Conservation (phyloP, 495 filamentous ascomycete genomes). For the Bombardia bombarda region DNA sequence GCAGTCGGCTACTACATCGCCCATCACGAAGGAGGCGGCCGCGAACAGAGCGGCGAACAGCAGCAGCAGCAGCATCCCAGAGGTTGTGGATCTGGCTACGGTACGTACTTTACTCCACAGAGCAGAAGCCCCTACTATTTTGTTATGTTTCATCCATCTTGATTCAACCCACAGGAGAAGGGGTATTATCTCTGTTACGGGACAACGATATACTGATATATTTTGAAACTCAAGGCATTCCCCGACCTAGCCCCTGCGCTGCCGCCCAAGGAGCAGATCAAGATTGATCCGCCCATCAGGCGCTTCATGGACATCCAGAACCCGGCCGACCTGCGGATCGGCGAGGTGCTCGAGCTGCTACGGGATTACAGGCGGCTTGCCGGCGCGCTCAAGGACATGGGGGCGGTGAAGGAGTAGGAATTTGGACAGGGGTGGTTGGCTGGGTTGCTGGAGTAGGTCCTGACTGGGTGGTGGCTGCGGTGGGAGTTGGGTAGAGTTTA, state of each 20-base stretch:
- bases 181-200: not conserved
- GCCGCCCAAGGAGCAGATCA: conserved; percentile 42
- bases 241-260: conserved; percentile 48
- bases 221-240: conserved; percentile 40
- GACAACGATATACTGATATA: not conserved
- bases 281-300: conserved; percentile 63
- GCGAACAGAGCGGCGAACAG: not conserved
- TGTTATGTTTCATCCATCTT: no score
- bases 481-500: no score
- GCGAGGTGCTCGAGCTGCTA: conserved; percentile 74
- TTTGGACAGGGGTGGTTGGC: no score
- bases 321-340: conserved; percentile 68
- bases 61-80: conserved; percentile 9
- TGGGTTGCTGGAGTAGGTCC: no score
- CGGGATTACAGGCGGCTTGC: conserved; percentile 84
- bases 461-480: no score
- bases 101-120: conserved; percentile 24
- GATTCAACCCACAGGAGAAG: no score
- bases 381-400: conserved; percentile 52
- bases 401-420: conserved; percentile 45
- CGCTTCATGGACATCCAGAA: conserved; percentile 75
- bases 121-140: no score
- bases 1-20: conserved; percentile 16
- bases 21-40: conserved; percentile 1
- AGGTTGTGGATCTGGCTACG: conserved; percentile 43